Base-by-base conservation (phyloP, 805 yeast genomes). In the Jamesozyma jinghongensis region DNA sequence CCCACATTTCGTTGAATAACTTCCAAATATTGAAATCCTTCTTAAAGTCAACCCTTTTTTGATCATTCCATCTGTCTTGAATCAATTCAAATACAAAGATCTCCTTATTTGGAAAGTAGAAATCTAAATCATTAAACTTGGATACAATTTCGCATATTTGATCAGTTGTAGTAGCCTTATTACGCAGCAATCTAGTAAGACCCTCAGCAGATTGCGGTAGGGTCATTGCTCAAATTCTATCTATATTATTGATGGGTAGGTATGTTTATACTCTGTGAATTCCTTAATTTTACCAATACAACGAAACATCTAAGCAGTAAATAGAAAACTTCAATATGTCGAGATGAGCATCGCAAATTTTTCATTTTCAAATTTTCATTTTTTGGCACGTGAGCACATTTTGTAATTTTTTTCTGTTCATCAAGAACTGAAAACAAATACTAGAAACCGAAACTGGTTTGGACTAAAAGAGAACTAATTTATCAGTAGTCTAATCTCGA, bases 41-140 rank as follows among this genome's bases (percentile, higher is more conserved):
- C 49, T 70, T 76, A 65, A 77, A 77, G 5, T 53, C 45, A 2
- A 56, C 45, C n/a, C 59, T 55, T 35, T 67, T 68, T 8, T 47
- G 44, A 41, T 77, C 84, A 42, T 72, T 71, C 51, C 81, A 57
- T 40, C 87, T 65, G 52, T 80, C 85, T 38, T 75, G 67, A 1
- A 81, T 45, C 27, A 82, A 62, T 36, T 78, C 84, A 37, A 80
- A 65, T 3, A 80, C 61, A 47, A 82, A 82, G 1, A 59, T 52
- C 19, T 70, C 69, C 40, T 63, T 63, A 42, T 77, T 73, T 7
- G 87, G 88, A 12, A 82, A 67, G 40, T 65, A 69, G 2, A 75
- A 64, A 0, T 40, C 55, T 40, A 43, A 56, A 57, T 65, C 17
- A 74, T 53, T 25, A 68, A 59, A 29, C 50, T 51, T 33, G 43